phyloP scores from a whole-genome alignment of 2,329 filamentous ascomycete species.

The Thyridium curvatum region DNA sequence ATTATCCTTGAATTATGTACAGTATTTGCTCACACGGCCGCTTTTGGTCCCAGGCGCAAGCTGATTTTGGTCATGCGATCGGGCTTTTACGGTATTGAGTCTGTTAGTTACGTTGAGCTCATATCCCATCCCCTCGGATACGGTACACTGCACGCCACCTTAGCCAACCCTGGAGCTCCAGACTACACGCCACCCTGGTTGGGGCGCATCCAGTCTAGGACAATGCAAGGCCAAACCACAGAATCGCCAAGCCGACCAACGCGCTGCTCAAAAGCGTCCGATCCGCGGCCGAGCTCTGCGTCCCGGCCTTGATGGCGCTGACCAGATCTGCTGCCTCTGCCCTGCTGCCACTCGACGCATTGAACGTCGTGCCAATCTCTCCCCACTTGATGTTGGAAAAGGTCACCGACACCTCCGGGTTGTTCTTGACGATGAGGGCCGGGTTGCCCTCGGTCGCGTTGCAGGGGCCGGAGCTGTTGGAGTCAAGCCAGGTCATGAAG shows the following conservation, averaged over 20 bases:
- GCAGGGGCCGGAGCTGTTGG: slow-evolving; percentile 45
- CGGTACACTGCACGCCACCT: no score
- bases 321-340: slow-evolving; percentile 1
- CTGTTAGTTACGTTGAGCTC: no score
- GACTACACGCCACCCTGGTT: no score
- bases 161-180: no score
- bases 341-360: not conserved
- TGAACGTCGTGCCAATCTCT: slow-evolving; percentile 28
- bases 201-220: no score
- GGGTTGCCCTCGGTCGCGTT: slow-evolving; percentile 47
- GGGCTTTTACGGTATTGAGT: no score
- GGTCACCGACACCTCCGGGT: slow-evolving; percentile 41
- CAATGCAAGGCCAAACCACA: not conserved
- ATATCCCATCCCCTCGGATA: no score
- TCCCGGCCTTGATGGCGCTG: not conserved
- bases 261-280: not conserved
- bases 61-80: no score
- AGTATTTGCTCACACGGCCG: no score
- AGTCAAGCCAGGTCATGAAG: slow-evolving; percentile 53
- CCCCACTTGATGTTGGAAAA: slow-evolving; percentile 53
- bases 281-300: not conserved
- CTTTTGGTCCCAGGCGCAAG: no score
- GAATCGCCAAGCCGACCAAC: slow-evolving; percentile 1
- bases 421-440: slow-evolving; percentile 31
- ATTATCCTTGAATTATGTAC: no score